These are phyloP conservation scores for Termitomyces sp. DNA, from an alignment of 768 basidiomycete species.

Conservation along the genomic window DNA sequence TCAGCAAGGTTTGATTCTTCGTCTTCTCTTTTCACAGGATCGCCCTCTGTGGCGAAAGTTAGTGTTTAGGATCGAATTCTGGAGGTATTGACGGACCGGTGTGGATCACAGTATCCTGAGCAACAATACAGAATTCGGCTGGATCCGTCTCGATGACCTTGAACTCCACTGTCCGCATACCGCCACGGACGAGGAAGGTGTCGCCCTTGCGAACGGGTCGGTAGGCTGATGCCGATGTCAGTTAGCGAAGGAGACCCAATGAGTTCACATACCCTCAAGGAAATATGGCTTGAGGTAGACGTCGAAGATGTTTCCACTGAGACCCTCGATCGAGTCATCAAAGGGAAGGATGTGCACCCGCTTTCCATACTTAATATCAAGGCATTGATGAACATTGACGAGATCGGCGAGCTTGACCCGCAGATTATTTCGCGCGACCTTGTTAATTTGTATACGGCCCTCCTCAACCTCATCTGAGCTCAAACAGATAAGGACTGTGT, in stretches of 20 bases:
- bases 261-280: conserved; percentile 66
- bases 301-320: conserved; percentile 97
- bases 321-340: conserved; percentile 96
- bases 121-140: conserved; percentile 96
- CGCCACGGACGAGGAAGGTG: conserved; percentile 98
- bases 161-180: conserved; percentile 98
- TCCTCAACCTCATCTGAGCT: conserved; percentile 96
- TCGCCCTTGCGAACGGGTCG: conserved; percentile 96
- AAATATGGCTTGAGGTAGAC: conserved; percentile 99
- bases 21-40: conserved; percentile 97
- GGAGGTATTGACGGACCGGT: conserved; percentile 45
- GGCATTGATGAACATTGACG: conserved; percentile 91
- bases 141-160: conserved; percentile 99
- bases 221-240: conserved; percentile 52
- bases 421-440: conserved; percentile 98
- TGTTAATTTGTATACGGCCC: conserved; percentile 97
- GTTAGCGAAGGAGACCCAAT: background rate
- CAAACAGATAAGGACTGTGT: conserved; percentile 95
- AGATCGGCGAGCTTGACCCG: conserved; percentile 97
- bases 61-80: conserved; percentile 8
- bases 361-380: conserved; percentile 99
- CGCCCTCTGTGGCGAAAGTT: conserved; percentile 64
- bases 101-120: conserved; percentile 97
- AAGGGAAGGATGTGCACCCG: conserved; percentile 95
- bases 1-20: conserved; percentile 95